A percentile compares a stretch with the other conserved stretches of the same genome.
These are phyloP conservation scores for Camillea tinctor DNA, from an alignment of 2,329 filamentous ascomycete genomes.

Conservation along the genomic window DNA sequence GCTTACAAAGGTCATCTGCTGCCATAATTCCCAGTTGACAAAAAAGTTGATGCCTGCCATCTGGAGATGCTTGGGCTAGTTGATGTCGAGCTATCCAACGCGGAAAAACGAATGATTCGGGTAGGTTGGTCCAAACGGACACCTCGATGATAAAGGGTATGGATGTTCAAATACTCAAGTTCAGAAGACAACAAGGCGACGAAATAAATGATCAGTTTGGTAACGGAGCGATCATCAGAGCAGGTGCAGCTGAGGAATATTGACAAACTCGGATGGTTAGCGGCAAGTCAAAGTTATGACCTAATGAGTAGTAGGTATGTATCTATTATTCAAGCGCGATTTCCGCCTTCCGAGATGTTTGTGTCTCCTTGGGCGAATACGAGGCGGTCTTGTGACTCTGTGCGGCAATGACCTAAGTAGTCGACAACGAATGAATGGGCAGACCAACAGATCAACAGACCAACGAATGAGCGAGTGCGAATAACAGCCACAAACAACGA, in stretches of 20 bases:
- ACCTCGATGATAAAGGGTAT: constrained; percentile 7
- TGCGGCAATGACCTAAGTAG: constrained; percentile 14
- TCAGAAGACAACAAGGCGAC: constrained; percentile 1
- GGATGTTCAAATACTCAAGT: constrained; percentile 16
- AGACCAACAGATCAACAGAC: constrained; percentile 1
- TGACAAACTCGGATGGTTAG: neutral
- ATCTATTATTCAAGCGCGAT: neutral
- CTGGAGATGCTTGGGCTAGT: constrained; percentile 24
- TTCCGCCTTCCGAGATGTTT: neutral
- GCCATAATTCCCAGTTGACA: constrained; percentile 74
- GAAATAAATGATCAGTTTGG: neutral
- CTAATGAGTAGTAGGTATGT: neutral
- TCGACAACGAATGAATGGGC: neutral
- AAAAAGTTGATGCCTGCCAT: constrained; percentile 57
- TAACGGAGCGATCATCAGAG: neutral
- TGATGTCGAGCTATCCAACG: constrained; percentile 21
- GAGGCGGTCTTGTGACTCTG: constrained; percentile 16
- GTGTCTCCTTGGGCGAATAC: constrained; percentile 15
- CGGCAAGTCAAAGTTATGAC: neutral
- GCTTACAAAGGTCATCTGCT: constrained; percentile 88
- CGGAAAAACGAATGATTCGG: constrained; percentile 11
- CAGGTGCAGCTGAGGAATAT: neutral
- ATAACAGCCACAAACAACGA: constrained; percentile 11
- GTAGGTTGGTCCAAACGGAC: too few species aligned
- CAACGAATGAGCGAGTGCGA: constrained; percentile 8